Evolutionary conservation across 805 yeast species (phyloP).

Genomic region (Zygotorulaspora danielsina): DNA sequence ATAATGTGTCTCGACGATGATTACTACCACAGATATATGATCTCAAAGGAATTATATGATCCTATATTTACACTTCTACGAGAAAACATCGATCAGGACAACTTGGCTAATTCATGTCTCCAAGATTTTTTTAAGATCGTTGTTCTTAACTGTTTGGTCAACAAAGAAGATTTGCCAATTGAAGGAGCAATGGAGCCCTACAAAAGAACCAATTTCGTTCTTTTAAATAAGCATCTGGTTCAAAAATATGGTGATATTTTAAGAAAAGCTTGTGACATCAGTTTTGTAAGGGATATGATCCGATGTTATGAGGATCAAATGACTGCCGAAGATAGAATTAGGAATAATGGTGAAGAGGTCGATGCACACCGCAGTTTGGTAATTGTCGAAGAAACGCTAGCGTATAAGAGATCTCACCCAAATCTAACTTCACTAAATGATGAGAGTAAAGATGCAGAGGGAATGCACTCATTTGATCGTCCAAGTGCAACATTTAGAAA

Average conservation of each 20-base stretch:
- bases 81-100: conserved; percentile 48
- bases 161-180: conserved; percentile 9
- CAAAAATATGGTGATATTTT: conserved; percentile 31
- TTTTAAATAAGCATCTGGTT: conserved; percentile 32
- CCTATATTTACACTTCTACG: conserved; percentile 48
- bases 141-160: conserved; percentile 21
- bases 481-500: conserved; percentile 16
- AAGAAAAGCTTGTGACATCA: conserved; percentile 29
- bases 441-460: conserved; percentile 23
- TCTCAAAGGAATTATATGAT: conserved; percentile 49
- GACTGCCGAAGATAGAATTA: conserved; percentile 4
- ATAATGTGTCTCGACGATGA: conserved; percentile 61
- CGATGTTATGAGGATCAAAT: conserved; percentile 20
- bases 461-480: conserved; percentile 8
- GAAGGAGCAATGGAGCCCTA: conserved; percentile 20
- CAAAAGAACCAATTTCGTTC: conserved; percentile 25
- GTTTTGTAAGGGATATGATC: conserved; percentile 33
- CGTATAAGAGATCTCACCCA: conserved; percentile 10
- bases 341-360: conserved; percentile 3
- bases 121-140: conserved; percentile 59
- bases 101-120: conserved; percentile 69
- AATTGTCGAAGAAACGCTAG: conserved; percentile 9
- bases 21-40: conserved; percentile 51
- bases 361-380: conserved; percentile 1
- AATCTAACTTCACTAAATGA: conserved; percentile 18